Evolutionary conservation across 768 basidiomycete species (phyloP).

Genomic region (Leccinum rimulosum): DNA sequence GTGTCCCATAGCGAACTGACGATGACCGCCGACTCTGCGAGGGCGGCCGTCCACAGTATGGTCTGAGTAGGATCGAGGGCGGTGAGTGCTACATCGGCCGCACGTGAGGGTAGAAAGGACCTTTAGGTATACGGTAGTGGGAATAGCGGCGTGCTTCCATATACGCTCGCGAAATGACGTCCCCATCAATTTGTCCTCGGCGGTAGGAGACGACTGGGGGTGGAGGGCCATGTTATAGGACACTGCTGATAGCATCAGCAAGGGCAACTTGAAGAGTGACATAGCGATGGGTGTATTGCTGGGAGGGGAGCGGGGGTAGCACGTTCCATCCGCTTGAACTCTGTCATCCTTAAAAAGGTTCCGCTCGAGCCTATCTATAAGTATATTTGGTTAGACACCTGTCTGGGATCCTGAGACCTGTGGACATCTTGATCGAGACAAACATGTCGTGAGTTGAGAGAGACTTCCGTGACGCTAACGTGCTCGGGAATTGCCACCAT

Average conservation of each 20-base stretch:
- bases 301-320: background rate
- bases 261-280: conserved; percentile 7
- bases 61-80: background rate
- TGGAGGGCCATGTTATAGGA: conserved; percentile 6
- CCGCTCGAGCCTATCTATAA: background rate
- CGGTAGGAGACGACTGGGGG: background rate
- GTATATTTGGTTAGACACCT: background rate
- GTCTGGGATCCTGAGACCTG: background rate
- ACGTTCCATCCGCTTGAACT: background rate
- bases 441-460: background rate
- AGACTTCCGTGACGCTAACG: background rate
- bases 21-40: background rate
- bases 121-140: background rate
- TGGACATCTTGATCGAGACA: background rate
- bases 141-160: conserved; percentile 2
- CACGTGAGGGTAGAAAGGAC: background rate
- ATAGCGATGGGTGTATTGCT: background rate
- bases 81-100: background rate
- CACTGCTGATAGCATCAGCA: conserved; percentile 7
- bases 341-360: background rate
- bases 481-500: background rate
- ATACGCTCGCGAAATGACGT: conserved; percentile 1
- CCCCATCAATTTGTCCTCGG: conserved; percentile 7
- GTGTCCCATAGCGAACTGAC: background rate
- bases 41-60: background rate